These are phyloP conservation scores for Cladorrhinum sp. DNA, from an alignment of 2,329 filamentous ascomycete species.

Conservation along the genomic window DNA sequence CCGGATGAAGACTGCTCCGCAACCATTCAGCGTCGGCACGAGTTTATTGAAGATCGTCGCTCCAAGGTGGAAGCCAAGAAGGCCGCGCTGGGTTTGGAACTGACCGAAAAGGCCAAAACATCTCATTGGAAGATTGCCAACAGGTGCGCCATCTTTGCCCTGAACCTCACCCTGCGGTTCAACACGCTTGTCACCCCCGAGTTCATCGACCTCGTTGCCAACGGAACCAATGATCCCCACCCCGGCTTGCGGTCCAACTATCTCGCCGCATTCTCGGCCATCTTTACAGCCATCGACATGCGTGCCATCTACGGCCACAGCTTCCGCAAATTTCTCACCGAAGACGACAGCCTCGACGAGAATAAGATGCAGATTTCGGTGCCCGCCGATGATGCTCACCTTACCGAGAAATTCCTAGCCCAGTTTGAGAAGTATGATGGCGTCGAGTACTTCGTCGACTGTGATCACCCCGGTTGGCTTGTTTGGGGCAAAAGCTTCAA, in stretches of 20 bases:
- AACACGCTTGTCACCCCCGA: slow-evolving; percentile 77
- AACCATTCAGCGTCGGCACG: slow-evolving; percentile 63
- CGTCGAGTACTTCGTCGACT: slow-evolving; percentile 85
- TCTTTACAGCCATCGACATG: slow-evolving; percentile 85
- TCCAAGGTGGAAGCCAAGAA: slow-evolving; percentile 81
- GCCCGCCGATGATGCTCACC: slow-evolving; percentile 68
- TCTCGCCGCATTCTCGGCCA: slow-evolving; percentile 67
- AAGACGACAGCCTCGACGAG: slow-evolving; percentile 67
- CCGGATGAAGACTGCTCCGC: slow-evolving; percentile 62
- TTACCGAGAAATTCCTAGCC: slow-evolving; percentile 74
- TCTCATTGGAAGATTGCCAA: slow-evolving; percentile 97
- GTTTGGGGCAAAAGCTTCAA: slow-evolving; percentile 89
- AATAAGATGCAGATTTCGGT: slow-evolving; percentile 75
- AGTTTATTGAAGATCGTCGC: slow-evolving; percentile 72
- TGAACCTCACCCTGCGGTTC: slow-evolving; percentile 89
- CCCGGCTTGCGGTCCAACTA: slow-evolving; percentile 81
- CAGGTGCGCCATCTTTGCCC: slow-evolving; percentile 83
- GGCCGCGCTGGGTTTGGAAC: slow-evolving; percentile 71
- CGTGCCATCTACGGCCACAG: slow-evolving; percentile 81
- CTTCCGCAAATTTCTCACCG: slow-evolving; percentile 81
- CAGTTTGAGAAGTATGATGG: slow-evolving; percentile 70
- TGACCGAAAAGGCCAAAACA: slow-evolving; percentile 71
- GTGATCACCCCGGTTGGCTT: slow-evolving; percentile 91
- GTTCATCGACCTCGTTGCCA: slow-evolving; percentile 78
- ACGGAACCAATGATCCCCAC: slow-evolving; percentile 85